Conservation (phyloP, 1,284 basidiomycete species). For the Sparassis latifolia region DNA sequence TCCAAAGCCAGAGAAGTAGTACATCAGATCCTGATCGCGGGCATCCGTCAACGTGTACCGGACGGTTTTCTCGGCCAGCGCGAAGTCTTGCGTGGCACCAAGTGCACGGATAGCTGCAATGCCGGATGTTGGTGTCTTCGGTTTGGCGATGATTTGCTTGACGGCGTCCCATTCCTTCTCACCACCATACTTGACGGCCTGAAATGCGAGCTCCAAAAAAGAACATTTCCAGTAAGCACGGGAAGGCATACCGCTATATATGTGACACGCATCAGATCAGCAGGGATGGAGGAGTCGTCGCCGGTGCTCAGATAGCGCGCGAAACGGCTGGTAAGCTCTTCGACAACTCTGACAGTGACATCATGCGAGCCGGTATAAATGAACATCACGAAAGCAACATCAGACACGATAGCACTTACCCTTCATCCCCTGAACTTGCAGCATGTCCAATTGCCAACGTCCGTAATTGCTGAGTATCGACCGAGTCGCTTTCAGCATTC, state of each 20-base stretch:
- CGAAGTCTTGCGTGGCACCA: constrained; percentile 37
- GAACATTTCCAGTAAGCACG: not conserved
- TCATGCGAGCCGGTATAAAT: not conserved
- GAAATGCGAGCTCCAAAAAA: constrained; percentile 21
- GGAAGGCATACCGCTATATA: constrained; percentile 42
- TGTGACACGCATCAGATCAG: constrained; percentile 58
- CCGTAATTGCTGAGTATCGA: constrained; percentile 72
- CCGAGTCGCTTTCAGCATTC: constrained; percentile 61
- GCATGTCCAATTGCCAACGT: constrained; percentile 70
- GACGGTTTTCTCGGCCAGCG: constrained; percentile 52
- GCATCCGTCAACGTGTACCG: constrained; percentile 48
- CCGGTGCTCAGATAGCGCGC: constrained; percentile 62
- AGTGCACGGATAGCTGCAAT: constrained; percentile 62
- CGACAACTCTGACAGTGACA: constrained; percentile 48
- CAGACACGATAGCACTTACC: constrained; percentile 28
- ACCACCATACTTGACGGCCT: constrained; percentile 48
- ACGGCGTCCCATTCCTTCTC: constrained; percentile 74
- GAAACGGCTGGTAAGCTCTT: constrained; percentile 75
- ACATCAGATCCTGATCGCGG: constrained; percentile 61
- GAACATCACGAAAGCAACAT: not conserved
- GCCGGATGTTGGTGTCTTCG: constrained; percentile 66
- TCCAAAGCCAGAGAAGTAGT: constrained; percentile 42
- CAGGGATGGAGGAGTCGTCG: constrained; percentile 77
- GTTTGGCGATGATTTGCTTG: constrained; percentile 64
- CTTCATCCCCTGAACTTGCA: constrained; percentile 55